These are phyloP conservation scores for Marchantia paleacea DNA, from an alignment of 225 moss, liverwort and hornwort species.

Conservation along the genomic window DNA sequence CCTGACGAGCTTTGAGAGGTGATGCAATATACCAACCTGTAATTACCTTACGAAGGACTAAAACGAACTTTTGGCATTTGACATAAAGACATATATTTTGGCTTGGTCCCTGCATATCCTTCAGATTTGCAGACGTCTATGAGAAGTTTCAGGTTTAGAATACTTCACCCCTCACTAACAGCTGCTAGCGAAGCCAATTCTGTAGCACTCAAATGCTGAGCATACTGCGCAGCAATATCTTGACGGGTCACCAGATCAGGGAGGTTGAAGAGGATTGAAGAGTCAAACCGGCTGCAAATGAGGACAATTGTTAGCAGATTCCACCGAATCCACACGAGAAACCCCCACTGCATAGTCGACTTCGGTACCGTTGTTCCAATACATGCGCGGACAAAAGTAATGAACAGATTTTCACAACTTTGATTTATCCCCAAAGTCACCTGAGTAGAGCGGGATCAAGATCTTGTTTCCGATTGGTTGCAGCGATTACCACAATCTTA, in stretches of 20 bases:
- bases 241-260: conserved; percentile 69
- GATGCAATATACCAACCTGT: neutral
- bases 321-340: neutral
- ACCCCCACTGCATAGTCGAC: neutral
- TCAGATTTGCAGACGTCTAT: neutral
- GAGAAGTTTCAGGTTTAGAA: neutral
- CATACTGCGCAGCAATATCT: conserved; percentile 79
- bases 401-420: neutral
- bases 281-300: conserved; percentile 62
- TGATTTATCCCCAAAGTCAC: conserved; percentile 4
- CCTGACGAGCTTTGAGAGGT: no score
- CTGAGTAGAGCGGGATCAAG: conserved; percentile 81
- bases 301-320: neutral
- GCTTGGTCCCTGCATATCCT: neutral
- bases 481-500: conserved; percentile 74
- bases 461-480: conserved; percentile 81
- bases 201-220: conserved; percentile 56
- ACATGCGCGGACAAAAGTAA: neutral
- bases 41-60: neutral
- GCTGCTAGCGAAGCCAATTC: conserved; percentile 68
- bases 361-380: neutral
- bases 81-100: neutral
- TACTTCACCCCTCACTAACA: conserved; percentile 57
- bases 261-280: conserved; percentile 65
- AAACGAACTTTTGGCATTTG: neutral